Conservation (phyloP, 2,329 filamentous ascomycete genomes). For the Colletotrichum godetiae region DNA sequence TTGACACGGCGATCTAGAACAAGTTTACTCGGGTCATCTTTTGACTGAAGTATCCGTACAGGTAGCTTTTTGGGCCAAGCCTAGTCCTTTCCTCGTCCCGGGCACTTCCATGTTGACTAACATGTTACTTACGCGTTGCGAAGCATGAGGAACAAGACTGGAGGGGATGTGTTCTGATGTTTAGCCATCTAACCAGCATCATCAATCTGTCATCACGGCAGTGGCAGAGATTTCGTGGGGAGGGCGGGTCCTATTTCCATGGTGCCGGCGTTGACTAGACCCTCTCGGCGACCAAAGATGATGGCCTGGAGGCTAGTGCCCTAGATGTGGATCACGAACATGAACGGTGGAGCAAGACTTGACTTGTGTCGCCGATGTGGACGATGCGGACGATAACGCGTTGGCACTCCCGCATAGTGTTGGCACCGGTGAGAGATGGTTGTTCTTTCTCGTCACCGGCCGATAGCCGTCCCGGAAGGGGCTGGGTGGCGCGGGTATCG, state of each 20-base stretch:
- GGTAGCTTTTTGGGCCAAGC: not conserved
- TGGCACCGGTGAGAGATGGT: constrained; percentile 2
- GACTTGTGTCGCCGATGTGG: constrained; percentile 18
- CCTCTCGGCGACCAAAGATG: constrained; percentile 18
- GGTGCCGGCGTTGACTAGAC: constrained; percentile 13
- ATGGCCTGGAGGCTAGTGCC: constrained; percentile 12
- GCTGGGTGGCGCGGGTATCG: constrained; percentile 21
- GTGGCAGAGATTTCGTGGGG: constrained; percentile 5
- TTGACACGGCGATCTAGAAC: constrained; percentile 14
- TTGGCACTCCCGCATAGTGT: not conserved
- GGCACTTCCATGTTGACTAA: not conserved
- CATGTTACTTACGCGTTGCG: not conserved
- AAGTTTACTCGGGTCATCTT: not conserved
- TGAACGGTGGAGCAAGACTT: not conserved
- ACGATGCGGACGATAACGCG: not conserved
- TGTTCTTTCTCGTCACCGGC: not conserved
- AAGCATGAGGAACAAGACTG: not conserved
- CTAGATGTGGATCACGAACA: constrained; percentile 14
- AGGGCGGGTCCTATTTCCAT: constrained; percentile 4
- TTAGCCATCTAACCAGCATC: not conserved
- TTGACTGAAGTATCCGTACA: not conserved
- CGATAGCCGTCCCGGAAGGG: constrained; percentile 28
- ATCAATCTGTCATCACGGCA: not conserved
- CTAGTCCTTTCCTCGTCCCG: not conserved
- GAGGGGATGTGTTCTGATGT: too few species aligned